A percentile compares a stretch with the other conserved stretches of the same genome.
phyloP scores from a whole-genome alignment of 2,329 filamentous ascomycete genomes.

The Neopestalotiopsis sp. region DNA sequence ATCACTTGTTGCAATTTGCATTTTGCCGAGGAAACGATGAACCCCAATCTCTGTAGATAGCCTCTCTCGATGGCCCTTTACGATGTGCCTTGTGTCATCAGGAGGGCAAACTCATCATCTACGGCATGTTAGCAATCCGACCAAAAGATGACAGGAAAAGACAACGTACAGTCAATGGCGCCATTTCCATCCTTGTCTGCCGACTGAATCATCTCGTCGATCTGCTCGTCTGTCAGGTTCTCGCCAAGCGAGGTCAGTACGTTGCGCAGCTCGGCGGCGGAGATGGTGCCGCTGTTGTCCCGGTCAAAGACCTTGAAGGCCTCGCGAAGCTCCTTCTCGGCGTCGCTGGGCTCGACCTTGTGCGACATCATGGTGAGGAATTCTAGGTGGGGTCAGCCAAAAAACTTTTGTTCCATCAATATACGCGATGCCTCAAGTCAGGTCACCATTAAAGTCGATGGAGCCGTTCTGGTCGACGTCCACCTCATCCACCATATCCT shows the following conservation, averaged over 20 bases:
- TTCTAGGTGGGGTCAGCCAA: constrained; percentile 5
- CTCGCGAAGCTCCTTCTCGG: constrained; percentile 9
- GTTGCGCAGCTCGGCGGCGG: constrained; percentile 3
- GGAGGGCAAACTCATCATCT: constrained; percentile 5
- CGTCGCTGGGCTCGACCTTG: constrained; percentile 9
- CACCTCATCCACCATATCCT: constrained; percentile 11
- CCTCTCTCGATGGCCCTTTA: background rate
- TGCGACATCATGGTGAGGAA: constrained; percentile 14
- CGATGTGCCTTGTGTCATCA: constrained; percentile 5
- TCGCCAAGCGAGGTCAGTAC: constrained; percentile 12
- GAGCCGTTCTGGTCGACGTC: constrained; percentile 16
- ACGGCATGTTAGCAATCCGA: background rate
- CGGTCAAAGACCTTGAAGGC: constrained; percentile 16
- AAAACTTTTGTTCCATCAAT: background rate
- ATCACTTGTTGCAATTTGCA: too few relatives aligned
- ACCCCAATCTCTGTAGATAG: background rate
- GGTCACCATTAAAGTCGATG: constrained; percentile 12
- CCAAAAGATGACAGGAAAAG: background rate
- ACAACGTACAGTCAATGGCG: constrained; percentile 10
- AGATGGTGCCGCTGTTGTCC: constrained; percentile 14
- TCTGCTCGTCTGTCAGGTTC: constrained; percentile 9
- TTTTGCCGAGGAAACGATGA: too few relatives aligned
- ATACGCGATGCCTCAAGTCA: background rate
- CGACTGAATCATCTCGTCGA: constrained; percentile 11
- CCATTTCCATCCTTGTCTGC: constrained; percentile 10